Evolutionary conservation across 148 eudicot species (phyloP).

Genomic region (Vaccinium macrocarpon): DNA sequence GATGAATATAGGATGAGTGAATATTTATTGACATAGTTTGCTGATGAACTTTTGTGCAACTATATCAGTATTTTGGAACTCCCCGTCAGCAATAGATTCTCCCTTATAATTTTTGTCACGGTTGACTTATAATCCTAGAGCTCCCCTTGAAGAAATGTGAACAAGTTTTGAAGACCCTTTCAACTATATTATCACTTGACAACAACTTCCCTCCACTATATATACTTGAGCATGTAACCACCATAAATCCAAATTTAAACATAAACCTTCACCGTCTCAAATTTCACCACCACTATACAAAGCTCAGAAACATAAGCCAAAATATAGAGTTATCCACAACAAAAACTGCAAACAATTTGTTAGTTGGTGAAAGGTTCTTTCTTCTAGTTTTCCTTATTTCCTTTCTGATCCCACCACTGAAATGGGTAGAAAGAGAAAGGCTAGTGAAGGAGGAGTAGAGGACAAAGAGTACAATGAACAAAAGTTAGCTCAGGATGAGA

Average conservation of each 20-base stretch:
- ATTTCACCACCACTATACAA: background rate
- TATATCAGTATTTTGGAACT: background rate
- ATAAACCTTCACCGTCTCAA: background rate
- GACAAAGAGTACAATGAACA: conserved; percentile 18
- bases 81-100: conserved; percentile 4
- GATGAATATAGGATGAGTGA: background rate
- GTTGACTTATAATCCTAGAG: background rate
- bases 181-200: conserved; percentile 12
- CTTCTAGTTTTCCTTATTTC: background rate
- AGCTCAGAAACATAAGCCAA: too few relatives aligned
- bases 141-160: conserved; percentile 12
- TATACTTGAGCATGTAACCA: conserved; percentile 8
- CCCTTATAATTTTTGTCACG: background rate
- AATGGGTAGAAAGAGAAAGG: conserved; percentile 51
- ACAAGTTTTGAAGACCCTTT: conserved; percentile 22
- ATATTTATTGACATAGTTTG: background rate
- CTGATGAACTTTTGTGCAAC: background rate
- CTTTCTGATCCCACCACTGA: too few relatives aligned
- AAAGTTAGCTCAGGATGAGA: conserved; percentile 32
- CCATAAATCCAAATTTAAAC: background rate
- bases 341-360: background rate
- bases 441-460: conserved; percentile 13
- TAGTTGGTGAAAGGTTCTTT: background rate
- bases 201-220: conserved; percentile 1
- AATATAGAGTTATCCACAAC: background rate